phyloP scores from a whole-genome alignment of 179 eudicot genomes.

The Vitellaria paradoxa region DNA sequence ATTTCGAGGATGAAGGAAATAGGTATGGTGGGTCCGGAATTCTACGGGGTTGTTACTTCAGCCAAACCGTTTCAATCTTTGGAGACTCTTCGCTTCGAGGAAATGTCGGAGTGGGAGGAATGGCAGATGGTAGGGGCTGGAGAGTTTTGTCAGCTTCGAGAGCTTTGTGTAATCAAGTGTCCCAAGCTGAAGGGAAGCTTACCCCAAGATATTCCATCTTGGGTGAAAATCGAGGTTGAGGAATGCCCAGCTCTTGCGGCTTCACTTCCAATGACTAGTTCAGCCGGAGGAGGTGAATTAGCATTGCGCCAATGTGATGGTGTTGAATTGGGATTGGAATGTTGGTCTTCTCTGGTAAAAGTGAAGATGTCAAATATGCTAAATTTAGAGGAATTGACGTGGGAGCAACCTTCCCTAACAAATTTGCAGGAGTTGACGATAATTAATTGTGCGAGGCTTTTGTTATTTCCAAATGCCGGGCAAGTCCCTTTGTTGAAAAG shows the following conservation, averaged over 20 bases:
- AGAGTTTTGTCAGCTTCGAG: conserved; percentile 19
- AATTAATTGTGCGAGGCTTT: not conserved
- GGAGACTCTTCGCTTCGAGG: conserved; percentile 2
- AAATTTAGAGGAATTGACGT: too few relatives aligned
- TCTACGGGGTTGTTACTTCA: conserved; percentile 21
- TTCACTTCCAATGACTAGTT: too few relatives aligned
- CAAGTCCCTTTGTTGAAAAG: too few relatives aligned
- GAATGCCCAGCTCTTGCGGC: conserved; percentile 3
- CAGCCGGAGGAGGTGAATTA: too few relatives aligned
- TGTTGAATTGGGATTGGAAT: too few relatives aligned
- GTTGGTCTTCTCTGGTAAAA: too few relatives aligned
- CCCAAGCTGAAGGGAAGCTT: conserved; percentile 18
- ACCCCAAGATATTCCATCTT: conserved; percentile 14
- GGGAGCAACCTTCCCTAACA: not conserved
- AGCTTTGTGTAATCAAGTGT: conserved; percentile 16
- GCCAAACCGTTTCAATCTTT: conserved; percentile 1
- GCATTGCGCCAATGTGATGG: too few relatives aligned
- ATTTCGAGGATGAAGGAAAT: not conserved
- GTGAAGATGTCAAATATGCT: too few relatives aligned
- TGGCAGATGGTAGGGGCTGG: not conserved
- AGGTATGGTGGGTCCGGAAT: conserved; percentile 11
- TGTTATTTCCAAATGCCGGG: conserved; percentile 1
- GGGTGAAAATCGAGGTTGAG: not conserved
- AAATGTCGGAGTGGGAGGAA: conserved; percentile 6
- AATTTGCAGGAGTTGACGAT: not conserved